Evolutionary conservation across 1,284 basidiomycete genomes (phyloP), one percentile per base, ranked within the genome.

Genomic region (Leccinum proliferum): DNA sequence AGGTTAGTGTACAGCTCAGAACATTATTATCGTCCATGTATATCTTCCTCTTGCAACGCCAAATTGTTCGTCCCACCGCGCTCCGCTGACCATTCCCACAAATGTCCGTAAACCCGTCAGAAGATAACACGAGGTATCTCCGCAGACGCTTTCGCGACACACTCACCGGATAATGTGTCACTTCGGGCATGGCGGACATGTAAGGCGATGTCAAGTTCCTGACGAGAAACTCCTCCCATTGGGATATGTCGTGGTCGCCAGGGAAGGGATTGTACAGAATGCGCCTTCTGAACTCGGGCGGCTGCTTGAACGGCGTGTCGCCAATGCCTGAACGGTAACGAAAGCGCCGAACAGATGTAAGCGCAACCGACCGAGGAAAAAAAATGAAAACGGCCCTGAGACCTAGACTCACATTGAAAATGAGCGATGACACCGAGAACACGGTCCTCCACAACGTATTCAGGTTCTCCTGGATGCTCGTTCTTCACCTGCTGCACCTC

Each of bases 401-500:
- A 58, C 39, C 39, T 35, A 39, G 55, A 77, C 84, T 65, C 67
- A 89, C 88, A 87, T 73, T 88, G 80, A 67, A 86, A 87, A 52
- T 87, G 86, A 3, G 88, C 88, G 34, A 90, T 81, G 41, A 85
- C 86, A 57, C 88, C 88, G 57, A 90, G 81, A 39, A 90, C 86
- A 48, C 88, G 80, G 62, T 76, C 76, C 65, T 88, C 82, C 25
- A 84, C 67, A 34, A 90, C 79, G 64, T 81, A 85, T 62, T 87
- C 85, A 3, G 81, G 75, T 71, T 90, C 88, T 46, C 78, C 79
- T 21, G 88, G 87, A 70, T 90, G 89, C 62, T 85, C 83, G n/a
- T 72, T 72, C 59, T 73, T 73, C 39, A 90, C 79, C 46, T 85
- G 82, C 63, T 81, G 79, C 11, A 87, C 76, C 70, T 90, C 88